These are phyloP conservation scores for Amanita exitialis DNA, from an alignment of 768 basidiomycete genomes.

Conservation along the genomic window DNA sequence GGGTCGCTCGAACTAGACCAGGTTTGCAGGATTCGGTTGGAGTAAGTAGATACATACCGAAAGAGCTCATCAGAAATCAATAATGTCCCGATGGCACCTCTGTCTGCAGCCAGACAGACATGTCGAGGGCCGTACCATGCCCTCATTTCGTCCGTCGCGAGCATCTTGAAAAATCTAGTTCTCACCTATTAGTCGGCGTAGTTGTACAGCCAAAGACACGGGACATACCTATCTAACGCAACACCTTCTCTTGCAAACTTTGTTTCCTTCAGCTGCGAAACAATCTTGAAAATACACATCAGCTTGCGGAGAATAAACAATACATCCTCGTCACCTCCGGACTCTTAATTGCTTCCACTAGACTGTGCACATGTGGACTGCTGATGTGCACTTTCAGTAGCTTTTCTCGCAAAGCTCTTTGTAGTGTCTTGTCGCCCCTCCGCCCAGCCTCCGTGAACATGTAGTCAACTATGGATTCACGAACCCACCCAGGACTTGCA, in stretches of 20 bases:
- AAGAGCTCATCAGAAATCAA: conserved; percentile 94
- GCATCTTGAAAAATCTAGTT: conserved; percentile 93
- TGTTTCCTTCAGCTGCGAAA: conserved; percentile 77
- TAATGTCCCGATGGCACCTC: conserved; percentile 89
- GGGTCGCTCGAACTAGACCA: conserved; percentile 68
- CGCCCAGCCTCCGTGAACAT: conserved; percentile 73
- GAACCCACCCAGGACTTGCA: conserved; percentile 94
- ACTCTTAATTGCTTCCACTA: conserved; percentile 90
- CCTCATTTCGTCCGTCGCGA: conserved; percentile 86
- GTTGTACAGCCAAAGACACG: neutral
- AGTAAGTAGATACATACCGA: conserved; percentile 37
- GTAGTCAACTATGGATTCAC: conserved; percentile 79
- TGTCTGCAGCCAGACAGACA: conserved; percentile 81
- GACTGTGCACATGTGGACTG: conserved; percentile 91
- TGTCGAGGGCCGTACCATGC: conserved; percentile 99
- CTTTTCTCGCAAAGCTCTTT: conserved; percentile 69
- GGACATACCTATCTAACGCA: conserved; percentile 70
- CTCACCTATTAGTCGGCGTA: conserved; percentile 2
- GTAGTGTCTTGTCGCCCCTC: conserved; percentile 76
- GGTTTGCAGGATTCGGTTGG: neutral
- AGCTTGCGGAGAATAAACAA: neutral
- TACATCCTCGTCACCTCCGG: conserved; percentile 60
- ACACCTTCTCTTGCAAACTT: conserved; percentile 94
- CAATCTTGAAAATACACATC: conserved; percentile 38
- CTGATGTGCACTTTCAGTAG: conserved; percentile 85